These are phyloP conservation scores for Claviceps pazoutovae DNA, from an alignment of 2,329 filamentous ascomycete species.

Conservation along the genomic window DNA sequence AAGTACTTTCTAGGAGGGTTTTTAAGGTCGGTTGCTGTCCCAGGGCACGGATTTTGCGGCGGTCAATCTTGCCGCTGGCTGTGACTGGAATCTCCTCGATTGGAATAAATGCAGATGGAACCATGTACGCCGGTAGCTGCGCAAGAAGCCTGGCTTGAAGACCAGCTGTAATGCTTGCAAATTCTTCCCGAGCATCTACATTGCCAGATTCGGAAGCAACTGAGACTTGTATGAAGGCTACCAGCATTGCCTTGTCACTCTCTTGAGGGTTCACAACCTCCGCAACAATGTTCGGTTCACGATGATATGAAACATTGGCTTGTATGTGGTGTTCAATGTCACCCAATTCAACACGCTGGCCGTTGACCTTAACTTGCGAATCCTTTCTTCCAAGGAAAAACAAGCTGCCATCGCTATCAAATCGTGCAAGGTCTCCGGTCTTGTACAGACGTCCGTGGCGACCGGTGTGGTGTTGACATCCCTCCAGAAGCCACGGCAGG, in stretches of 20 bases:
- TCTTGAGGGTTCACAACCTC: neutral
- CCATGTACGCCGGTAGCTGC: slow-evolving; percentile 2
- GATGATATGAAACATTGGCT: slow-evolving; percentile 26
- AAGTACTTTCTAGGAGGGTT: neutral
- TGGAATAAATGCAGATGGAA: slow-evolving; percentile 3
- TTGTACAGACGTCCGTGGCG: slow-evolving; percentile 16
- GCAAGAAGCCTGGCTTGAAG: neutral
- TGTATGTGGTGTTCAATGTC: slow-evolving; percentile 11
- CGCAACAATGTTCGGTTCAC: slow-evolving; percentile 6
- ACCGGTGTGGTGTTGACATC: slow-evolving; percentile 17
- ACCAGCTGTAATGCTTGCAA: neutral
- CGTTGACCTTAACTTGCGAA: slow-evolving; percentile 34
- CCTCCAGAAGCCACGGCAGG: slow-evolving; percentile 21
- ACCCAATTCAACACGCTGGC: slow-evolving; percentile 31
- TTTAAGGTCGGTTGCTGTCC: neutral
- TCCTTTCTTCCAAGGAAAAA: slow-evolving; percentile 28
- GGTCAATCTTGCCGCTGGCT: slow-evolving; percentile 3
- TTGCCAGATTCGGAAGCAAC: neutral
- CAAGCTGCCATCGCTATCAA: slow-evolving; percentile 15
- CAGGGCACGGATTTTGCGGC: slow-evolving; percentile 2
- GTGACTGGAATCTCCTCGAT: neutral
- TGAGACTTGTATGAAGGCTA: slow-evolving; percentile 2
- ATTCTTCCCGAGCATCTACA: neutral
- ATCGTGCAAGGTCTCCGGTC: slow-evolving; percentile 23
- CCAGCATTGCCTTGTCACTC: neutral